Evolutionary conservation across 805 yeast species (phyloP).

Genomic region (Barnettozyma californica): DNA sequence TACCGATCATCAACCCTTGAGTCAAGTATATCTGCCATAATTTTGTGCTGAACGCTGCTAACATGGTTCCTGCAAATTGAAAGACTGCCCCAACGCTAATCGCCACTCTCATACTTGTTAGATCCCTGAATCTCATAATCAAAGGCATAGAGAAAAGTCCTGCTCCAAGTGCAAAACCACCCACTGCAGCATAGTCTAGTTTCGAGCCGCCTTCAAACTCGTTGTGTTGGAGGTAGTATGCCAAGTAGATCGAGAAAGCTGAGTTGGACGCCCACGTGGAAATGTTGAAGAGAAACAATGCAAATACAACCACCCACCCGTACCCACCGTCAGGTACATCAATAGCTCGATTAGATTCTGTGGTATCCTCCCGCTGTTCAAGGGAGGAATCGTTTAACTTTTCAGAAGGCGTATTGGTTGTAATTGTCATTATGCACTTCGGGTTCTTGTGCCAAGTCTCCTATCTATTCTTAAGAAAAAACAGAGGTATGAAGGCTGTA

Average conservation of each 20-base stretch:
- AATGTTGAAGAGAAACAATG: slow-evolving; percentile 20
- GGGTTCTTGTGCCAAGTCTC: not conserved
- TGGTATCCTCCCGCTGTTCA: not conserved
- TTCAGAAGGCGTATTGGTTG: not conserved
- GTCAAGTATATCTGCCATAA: slow-evolving; percentile 62
- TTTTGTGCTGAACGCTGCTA: slow-evolving; percentile 49
- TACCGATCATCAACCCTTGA: slow-evolving; percentile 59
- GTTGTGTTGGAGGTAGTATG: slow-evolving; percentile 45
- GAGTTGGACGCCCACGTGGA: slow-evolving; percentile 27
- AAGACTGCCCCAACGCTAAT: slow-evolving; percentile 43
- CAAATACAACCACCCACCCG: slow-evolving; percentile 23
- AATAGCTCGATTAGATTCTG: slow-evolving; percentile 2
- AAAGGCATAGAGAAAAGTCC: slow-evolving; percentile 56
- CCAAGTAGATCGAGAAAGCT: slow-evolving; percentile 35
- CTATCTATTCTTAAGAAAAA: not conserved
- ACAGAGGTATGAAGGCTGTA: too few relatives aligned
- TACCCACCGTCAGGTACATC: slow-evolving; percentile 26
- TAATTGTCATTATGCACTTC: not conserved
- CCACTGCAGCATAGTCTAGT: slow-evolving; percentile 57
- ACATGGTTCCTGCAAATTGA: slow-evolving; percentile 32
- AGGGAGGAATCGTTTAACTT: not conserved
- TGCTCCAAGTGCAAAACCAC: slow-evolving; percentile 51
- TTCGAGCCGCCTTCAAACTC: slow-evolving; percentile 48
- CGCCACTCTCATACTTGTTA: slow-evolving; percentile 38
- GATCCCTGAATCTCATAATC: slow-evolving; percentile 37